Evolutionary conservation across 1,139 yeast species (phyloP).

Genomic region (Magnusiomyces tetraspermus): DNA sequence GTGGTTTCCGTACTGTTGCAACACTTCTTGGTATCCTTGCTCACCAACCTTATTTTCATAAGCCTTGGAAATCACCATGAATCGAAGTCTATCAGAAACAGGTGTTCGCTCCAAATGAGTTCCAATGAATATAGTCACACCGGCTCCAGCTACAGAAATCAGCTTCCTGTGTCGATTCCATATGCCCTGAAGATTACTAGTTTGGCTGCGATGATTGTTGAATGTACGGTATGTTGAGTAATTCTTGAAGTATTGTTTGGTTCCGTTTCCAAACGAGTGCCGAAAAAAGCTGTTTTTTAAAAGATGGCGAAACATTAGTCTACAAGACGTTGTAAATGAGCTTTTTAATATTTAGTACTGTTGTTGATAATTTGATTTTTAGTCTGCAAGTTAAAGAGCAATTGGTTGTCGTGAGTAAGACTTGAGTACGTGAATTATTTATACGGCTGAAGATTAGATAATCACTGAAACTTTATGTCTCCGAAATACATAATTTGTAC

Average conservation of each 20-base stretch:
- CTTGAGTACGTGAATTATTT: too few relatives aligned
- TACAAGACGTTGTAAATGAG: too few relatives aligned
- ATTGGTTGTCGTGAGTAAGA: too few relatives aligned
- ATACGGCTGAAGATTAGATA: too few relatives aligned
- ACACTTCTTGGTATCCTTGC: conserved; percentile 52
- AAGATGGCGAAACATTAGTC: neutral
- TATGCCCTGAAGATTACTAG: conserved; percentile 6
- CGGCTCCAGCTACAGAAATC: conserved; percentile 6
- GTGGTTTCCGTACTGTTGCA: conserved; percentile 31
- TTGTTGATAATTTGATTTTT: too few relatives aligned
- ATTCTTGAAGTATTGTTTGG: neutral
- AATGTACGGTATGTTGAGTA: conserved; percentile 13
- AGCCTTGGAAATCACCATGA: conserved; percentile 64
- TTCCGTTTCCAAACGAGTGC: neutral
- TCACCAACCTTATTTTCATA: conserved; percentile 63
- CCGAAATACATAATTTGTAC: too few relatives aligned
- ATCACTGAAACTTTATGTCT: too few relatives aligned
- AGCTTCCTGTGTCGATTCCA: conserved; percentile 12
- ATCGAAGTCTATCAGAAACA: conserved; percentile 60
- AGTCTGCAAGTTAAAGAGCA: too few relatives aligned
- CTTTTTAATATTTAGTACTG: too few relatives aligned
- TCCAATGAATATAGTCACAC: conserved; percentile 5
- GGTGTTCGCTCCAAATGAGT: conserved; percentile 75
- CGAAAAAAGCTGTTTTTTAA: neutral
- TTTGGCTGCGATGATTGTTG: conserved; percentile 7